A percentile compares a stretch with the other conserved stretches of the same genome.
Evolutionary conservation across 2,329 filamentous ascomycete species (phyloP).

Genomic region (Claviceps sp.): DNA sequence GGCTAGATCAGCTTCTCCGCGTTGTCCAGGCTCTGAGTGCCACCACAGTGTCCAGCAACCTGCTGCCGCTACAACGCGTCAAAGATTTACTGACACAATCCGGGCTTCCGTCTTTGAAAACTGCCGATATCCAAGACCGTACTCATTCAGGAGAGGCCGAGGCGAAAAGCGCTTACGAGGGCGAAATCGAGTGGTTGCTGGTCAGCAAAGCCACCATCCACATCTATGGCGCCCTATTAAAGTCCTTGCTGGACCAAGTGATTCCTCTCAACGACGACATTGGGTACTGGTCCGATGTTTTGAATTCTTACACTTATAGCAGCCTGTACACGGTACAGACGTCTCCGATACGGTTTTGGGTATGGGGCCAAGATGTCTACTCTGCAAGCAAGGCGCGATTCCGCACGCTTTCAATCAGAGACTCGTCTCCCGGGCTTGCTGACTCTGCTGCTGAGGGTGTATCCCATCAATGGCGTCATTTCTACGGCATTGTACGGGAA

Average conservation of each 20-base stretch:
- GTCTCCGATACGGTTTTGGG: constrained; percentile 62
- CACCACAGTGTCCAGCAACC: constrained; percentile 47
- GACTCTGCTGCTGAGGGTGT: constrained; percentile 25
- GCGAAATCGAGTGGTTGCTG: constrained; percentile 80
- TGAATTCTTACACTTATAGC: constrained; percentile 65
- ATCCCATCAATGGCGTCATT: constrained; percentile 47
- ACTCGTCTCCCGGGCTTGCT: constrained; percentile 19
- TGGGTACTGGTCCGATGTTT: constrained; percentile 89
- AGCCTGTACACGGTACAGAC: constrained; percentile 79
- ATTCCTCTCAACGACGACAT: constrained; percentile 75
- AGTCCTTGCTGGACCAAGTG: constrained; percentile 67
- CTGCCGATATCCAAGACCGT: constrained; percentile 21
- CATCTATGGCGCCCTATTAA: constrained; percentile 68
- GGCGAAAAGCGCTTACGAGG: constrained; percentile 43
- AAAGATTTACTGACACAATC: constrained; percentile 50
- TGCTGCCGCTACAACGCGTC: constrained; percentile 49
- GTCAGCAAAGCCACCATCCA: constrained; percentile 88
- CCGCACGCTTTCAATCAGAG: constrained; percentile 18
- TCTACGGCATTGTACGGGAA: constrained; percentile 69
- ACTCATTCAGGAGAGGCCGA: constrained; percentile 13
- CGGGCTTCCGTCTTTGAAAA: constrained; percentile 29
- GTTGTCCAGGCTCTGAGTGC: constrained; percentile 61
- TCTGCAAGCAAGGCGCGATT: constrained; percentile 40
- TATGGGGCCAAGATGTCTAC: constrained; percentile 59
- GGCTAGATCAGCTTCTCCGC: constrained; percentile 48